A percentile compares a stretch with the other conserved stretches of the same genome.
These are phyloP conservation scores for Eucalyptus regnans DNA, from an alignment of 345 rosid genomes.

Conservation along the genomic window DNA sequence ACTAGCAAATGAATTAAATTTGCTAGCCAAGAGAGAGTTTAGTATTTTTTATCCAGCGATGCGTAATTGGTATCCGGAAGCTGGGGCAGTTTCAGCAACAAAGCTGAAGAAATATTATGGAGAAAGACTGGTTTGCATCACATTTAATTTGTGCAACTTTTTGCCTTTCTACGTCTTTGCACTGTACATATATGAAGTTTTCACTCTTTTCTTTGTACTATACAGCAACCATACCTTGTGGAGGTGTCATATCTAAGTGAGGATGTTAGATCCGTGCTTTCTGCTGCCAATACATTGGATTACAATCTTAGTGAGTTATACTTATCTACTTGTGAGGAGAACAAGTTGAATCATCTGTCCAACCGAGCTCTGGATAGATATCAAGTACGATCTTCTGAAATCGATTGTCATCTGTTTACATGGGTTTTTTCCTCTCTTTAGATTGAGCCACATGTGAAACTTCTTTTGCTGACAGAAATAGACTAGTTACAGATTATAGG, in stretches of 20 bases:
- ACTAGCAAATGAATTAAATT: slow-evolving; percentile 71
- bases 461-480: not conserved
- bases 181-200: not conserved
- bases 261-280: slow-evolving; percentile 68
- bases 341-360: slow-evolving; percentile 14
- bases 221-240: slow-evolving; percentile 64
- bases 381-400: slow-evolving; percentile 25
- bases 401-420: not conserved
- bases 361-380: slow-evolving; percentile 42
- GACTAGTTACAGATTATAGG: not conserved
- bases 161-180: not conserved
- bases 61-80: slow-evolving; percentile 52
- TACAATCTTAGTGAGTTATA: slow-evolving; percentile 45
- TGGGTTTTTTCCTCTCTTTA: not conserved
- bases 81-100: slow-evolving; percentile 46
- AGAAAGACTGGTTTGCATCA: slow-evolving; percentile 74
- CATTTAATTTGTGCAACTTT: not conserved
- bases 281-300: slow-evolving; percentile 71
- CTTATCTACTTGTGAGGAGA: slow-evolving; percentile 28
- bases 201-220: not conserved
- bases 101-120: slow-evolving; percentile 69
- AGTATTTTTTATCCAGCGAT: slow-evolving; percentile 54
- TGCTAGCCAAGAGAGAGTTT: slow-evolving; percentile 67
- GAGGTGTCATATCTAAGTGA: slow-evolving; percentile 62
- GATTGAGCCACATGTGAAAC: not conserved